Base-by-base conservation (phyloP, 768 basidiomycete species). In the Lentinus brumalis region DNA sequence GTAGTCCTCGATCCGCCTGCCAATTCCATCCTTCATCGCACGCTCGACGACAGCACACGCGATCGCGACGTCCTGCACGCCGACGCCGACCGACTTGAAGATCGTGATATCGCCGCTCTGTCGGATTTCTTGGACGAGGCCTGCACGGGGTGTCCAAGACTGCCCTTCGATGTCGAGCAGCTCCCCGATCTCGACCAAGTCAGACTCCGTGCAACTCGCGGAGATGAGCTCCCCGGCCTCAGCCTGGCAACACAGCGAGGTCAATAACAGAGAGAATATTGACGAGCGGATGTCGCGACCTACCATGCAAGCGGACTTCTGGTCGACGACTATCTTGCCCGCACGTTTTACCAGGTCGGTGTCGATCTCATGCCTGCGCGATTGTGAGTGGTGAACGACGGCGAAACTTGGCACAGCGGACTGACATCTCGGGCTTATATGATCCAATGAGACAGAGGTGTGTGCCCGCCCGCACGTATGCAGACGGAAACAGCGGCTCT, bases 31-130 rank as follows among this genome's bases (percentile, higher is more conserved):
- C 55, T 76, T 68, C 65, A 85, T 75, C 1, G 93, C 92, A 53
- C 78, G 79, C 4, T 81, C 74, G 2, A 93, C 81, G 1, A 94
- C 84, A 2, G 88, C 82, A 56, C 75, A 79, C 10, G 92, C 86
- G 59, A 96, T 91, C 0, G 87, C 90, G 5, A 92, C 90, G 65
- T 96, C 94, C 67, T 96, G 94, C n/a, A 92, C 74, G 1, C 90
- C 92, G 6, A 94, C 74, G 2, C 94, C 94, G 5, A 96, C 94
- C 0, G 89, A 91, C 75, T 95, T 96, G 82, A 93, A 95, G 31
- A 96, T 79, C 1, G 88, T 91, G 11, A 94, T 78, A 41, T 76
- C 72, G 6, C 71, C 66, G 6, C 56, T 57, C 2, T 31, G 35
- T 42, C 66, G 57, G 7, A 71, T 54, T 5, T 60, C 52, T 21